These are phyloP conservation scores for Magnolia officinalis DNA, from an alignment of 164 flowering plant genomes.

Conservation along the genomic window DNA sequence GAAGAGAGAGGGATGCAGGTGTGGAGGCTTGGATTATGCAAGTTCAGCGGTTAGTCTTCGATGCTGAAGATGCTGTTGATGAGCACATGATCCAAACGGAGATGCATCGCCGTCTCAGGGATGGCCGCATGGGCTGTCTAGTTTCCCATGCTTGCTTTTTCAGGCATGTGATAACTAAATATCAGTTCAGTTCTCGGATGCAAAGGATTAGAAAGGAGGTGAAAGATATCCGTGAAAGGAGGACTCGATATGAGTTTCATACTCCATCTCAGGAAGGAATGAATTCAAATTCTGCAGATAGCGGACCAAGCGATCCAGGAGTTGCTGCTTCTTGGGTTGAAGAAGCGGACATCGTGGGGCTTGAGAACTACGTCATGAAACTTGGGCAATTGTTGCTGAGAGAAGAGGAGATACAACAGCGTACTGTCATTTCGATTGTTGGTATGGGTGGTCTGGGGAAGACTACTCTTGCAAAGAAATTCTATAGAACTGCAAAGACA, in stretches of 20 bases:
- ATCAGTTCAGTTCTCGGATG: neutral
- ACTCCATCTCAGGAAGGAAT: too few relatives aligned
- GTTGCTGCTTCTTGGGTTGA: slow-evolving; percentile 1
- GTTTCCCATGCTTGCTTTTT: neutral
- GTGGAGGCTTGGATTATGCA: neutral
- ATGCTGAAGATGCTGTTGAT: neutral
- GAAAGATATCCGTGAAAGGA: neutral
- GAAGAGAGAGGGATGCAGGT: neutral
- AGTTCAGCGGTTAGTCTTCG: neutral
- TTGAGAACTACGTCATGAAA: neutral
- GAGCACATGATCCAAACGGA: neutral
- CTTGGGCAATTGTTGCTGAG: neutral
- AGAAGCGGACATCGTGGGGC: slow-evolving; percentile 5
- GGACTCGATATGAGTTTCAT: neutral
- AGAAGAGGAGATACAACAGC: neutral
- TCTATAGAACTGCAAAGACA: neutral
- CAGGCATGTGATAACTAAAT: neutral
- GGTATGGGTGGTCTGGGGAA: slow-evolving; percentile 7
- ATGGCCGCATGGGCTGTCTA: neutral
- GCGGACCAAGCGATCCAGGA: neutral
- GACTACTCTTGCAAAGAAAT: slow-evolving; percentile 5
- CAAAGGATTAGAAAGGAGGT: neutral
- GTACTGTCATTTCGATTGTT: neutral
- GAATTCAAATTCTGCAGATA: neutral
- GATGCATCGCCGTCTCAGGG: neutral